Base-by-base conservation (phyloP, 2,329 filamentous ascomycete genomes). In the Trichoderma koningii region DNA sequence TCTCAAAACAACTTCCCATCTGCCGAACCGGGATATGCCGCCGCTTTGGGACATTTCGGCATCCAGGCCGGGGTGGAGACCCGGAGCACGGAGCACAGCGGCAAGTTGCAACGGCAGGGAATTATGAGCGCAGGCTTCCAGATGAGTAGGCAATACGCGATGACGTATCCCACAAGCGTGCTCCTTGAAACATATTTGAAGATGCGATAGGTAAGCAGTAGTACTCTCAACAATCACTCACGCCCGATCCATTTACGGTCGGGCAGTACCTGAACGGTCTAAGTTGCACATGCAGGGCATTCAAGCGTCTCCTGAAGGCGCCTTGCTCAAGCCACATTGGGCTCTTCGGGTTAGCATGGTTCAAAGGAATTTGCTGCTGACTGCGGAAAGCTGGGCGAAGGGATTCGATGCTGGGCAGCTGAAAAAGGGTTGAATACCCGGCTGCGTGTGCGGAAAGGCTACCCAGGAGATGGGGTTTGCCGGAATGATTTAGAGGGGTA, bases 331-430 rank as follows among this genome's bases (percentile, higher is more conserved):
- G 60, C 60, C 60, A 28, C 42, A 38, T 19, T 7, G 5, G 26
- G 2, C 19, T 30, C 0, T 41, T 53, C 34, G 10, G 26, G 50
- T 55, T 38, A 38, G 26, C n/a, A 2, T 63, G 30, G 30, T 15
- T 34, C 45, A 47, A 62, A 38, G 59, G 59, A 45, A 55, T 63
- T 63, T 63, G 60, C 5, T 47, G 28, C 60, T 50, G 19, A 26
- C 26, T 34, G 19, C 12, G 50, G 60, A 23, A 38, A 34, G 5
- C 41, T 44, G 23, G n/a, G 19, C n/a, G 59, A 5, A 10, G 26
- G 26, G 60, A 55, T 44, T 55, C 50, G 28, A 14, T 44, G 17
- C 48, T 41, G 17, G 10, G 30, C n/a, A 50, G 56, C 44, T 59
- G 55, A 41, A 41, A 50, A 44, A 47, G 1, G 26, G 23, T n/a